These are phyloP conservation scores for Cutaneotrichosporon cavernicola DNA, from an alignment of 1,284 basidiomycete genomes.

Conservation along the genomic window DNA sequence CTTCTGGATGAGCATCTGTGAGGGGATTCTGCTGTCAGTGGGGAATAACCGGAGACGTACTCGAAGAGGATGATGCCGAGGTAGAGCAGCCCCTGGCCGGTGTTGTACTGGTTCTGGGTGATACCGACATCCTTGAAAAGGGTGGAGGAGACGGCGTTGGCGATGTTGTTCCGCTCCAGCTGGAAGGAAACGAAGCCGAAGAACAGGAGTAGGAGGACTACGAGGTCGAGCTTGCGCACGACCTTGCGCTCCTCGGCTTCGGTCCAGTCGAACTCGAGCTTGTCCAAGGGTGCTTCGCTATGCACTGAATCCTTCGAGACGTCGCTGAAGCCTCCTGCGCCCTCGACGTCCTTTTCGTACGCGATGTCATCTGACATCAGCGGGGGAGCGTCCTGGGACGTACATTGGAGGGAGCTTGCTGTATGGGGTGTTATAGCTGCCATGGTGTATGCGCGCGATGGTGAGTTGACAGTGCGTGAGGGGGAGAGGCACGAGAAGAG, in stretches of 20 bases:
- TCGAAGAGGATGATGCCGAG: constrained; percentile 47
- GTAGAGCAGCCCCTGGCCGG: constrained; percentile 40
- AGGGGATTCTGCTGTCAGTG: constrained; percentile 31
- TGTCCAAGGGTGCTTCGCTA: neutral
- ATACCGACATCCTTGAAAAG: constrained; percentile 35
- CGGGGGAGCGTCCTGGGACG: neutral
- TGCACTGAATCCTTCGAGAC: neutral
- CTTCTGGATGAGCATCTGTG: constrained; percentile 34
- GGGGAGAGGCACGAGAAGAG: neutral
- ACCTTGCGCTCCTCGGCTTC: neutral
- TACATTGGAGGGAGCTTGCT: neutral
- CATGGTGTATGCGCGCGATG: neutral
- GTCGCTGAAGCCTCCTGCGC: neutral
- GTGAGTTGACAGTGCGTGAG: neutral
- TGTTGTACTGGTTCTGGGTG: constrained; percentile 45
- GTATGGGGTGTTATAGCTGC: neutral
- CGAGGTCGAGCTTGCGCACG: constrained; percentile 1
- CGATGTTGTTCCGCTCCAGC: constrained; percentile 30
- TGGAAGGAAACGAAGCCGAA: constrained; percentile 46
- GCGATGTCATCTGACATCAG: neutral
- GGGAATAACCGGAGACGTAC: neutral
- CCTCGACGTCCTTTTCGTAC: neutral
- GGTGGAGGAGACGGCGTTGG: constrained; percentile 14
- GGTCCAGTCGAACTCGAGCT: constrained; percentile 5
- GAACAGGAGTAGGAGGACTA: constrained; percentile 24